Evolutionary conservation across 2,329 filamentous ascomycete species (phyloP).

Genomic region (Pleurostoma richardsiae): DNA sequence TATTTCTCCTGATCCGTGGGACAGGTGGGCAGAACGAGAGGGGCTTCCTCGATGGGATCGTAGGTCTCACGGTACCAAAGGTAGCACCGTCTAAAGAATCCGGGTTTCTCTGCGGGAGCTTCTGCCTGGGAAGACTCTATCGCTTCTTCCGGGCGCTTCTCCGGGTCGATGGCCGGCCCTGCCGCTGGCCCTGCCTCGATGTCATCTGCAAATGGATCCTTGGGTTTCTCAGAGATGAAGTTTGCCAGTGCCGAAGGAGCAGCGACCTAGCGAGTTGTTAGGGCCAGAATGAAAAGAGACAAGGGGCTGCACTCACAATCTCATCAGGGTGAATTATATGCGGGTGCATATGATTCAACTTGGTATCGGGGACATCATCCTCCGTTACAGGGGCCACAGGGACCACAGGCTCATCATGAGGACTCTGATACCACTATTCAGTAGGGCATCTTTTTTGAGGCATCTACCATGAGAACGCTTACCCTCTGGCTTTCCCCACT

Average conservation of each 20-base stretch:
- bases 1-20: conserved; percentile 33
- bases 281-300: too few species aligned
- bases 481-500: too few species aligned
- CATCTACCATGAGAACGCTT: too few species aligned
- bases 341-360: too few species aligned
- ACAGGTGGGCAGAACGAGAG: conserved; percentile 26
- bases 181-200: conserved; percentile 8
- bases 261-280: conserved; percentile 5
- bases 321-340: background rate
- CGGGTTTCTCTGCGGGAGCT: background rate
- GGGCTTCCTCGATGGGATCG: conserved; percentile 23
- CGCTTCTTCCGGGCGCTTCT: conserved; percentile 3
- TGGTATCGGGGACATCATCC: too few species aligned
- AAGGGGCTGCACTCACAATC: conserved; percentile 8
- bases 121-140: background rate
- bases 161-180: conserved; percentile 1
- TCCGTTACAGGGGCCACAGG: too few species aligned
- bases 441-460: too few species aligned
- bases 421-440: too few species aligned
- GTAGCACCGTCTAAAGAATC: conserved; percentile 15
- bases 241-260: conserved; percentile 3
- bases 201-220: conserved; percentile 5
- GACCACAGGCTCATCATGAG: too few species aligned
- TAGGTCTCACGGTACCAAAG: conserved; percentile 22
- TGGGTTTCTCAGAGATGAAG: conserved; percentile 12